Conservation (phyloP, 495 filamentous ascomycete species). For the Talaromyces stipitatus region DNA sequence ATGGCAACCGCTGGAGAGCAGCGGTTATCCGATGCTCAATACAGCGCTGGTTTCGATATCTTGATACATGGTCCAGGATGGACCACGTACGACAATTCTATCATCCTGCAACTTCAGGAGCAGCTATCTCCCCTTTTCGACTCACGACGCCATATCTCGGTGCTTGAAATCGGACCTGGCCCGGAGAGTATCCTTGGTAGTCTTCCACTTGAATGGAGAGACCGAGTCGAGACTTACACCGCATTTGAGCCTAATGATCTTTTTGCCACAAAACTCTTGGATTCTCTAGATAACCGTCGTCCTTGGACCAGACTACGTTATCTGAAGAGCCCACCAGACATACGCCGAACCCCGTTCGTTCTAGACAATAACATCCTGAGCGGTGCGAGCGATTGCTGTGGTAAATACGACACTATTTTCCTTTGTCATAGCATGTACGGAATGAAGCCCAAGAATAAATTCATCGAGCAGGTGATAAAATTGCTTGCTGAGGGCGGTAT, state of each 20-base stretch:
- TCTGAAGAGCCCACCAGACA: slow-evolving; percentile 34
- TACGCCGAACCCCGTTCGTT: slow-evolving; percentile 40
- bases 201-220: slow-evolving; percentile 37
- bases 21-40: slow-evolving; percentile 46
- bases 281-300: slow-evolving; percentile 36
- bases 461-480: slow-evolving; percentile 41
- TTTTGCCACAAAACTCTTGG: slow-evolving; percentile 42
- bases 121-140: slow-evolving; percentile 41
- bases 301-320: too few species aligned
- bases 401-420: slow-evolving; percentile 48
- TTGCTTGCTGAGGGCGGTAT: slow-evolving; percentile 45
- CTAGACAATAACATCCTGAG: too few species aligned
- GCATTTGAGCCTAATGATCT: slow-evolving; percentile 51
- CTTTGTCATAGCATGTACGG: slow-evolving; percentile 62
- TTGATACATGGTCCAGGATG: slow-evolving; percentile 34
- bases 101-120: slow-evolving; percentile 47
- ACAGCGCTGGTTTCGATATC: slow-evolving; percentile 46
- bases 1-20: slow-evolving; percentile 20
- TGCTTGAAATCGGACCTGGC: slow-evolving; percentile 56
- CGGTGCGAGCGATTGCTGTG: slow-evolving; percentile 18
- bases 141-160: slow-evolving; percentile 40
- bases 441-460: slow-evolving; percentile 42
- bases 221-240: slow-evolving; percentile 41
- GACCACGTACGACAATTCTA: slow-evolving; percentile 47
- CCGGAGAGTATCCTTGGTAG: slow-evolving; percentile 46